Percentiles rank a stretch among this genome's conserved stretches.
These are phyloP conservation scores for Wickerhamiella dianesei DNA, from an alignment of 805 yeast genomes.

Conservation along the genomic window DNA sequence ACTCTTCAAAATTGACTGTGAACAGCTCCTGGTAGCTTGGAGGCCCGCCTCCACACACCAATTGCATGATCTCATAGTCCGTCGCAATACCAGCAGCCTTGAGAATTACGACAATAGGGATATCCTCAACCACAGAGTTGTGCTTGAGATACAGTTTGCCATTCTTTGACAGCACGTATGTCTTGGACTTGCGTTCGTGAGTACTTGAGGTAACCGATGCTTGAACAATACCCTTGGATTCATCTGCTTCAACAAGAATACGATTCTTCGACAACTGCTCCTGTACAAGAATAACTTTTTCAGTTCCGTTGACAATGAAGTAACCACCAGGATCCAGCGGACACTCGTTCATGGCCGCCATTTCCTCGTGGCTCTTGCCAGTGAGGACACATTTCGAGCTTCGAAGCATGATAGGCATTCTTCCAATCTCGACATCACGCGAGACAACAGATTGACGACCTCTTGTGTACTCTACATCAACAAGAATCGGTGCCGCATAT, in stretches of 20 bases:
- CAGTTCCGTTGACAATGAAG: slow-evolving; percentile 94
- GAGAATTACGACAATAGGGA: slow-evolving; percentile 82
- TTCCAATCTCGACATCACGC: slow-evolving; percentile 83
- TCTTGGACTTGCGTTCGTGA: slow-evolving; percentile 94
- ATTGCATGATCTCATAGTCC: slow-evolving; percentile 83
- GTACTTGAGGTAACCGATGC: slow-evolving; percentile 97
- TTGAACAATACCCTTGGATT: slow-evolving; percentile 83
- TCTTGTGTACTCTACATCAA: slow-evolving; percentile 93
- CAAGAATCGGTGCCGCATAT: slow-evolving; percentile 88
- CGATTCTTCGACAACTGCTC: slow-evolving; percentile 95
- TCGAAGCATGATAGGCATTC: slow-evolving; percentile 97
- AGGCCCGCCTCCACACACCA: slow-evolving; percentile 79
- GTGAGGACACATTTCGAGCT: slow-evolving; percentile 80
- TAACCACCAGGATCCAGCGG: slow-evolving; percentile 99
- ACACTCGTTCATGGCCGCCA: slow-evolving; percentile 87
- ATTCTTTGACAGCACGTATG: slow-evolving; percentile 87
- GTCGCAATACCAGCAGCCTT: slow-evolving; percentile 93
- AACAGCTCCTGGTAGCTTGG: slow-evolving; percentile 83
- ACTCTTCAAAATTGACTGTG: slow-evolving; percentile 87
- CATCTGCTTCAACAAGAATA: slow-evolving; percentile 96
- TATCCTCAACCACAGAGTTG: slow-evolving; percentile 87
- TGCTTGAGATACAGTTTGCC: slow-evolving; percentile 83
- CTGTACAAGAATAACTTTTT: slow-evolving; percentile 90
- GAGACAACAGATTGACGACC: slow-evolving; percentile 87
- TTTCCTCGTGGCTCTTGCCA: slow-evolving; percentile 62